These are phyloP conservation scores for Trichoderma lentiforme DNA, from an alignment of 2,329 filamentous ascomycete species.

Conservation along the genomic window DNA sequence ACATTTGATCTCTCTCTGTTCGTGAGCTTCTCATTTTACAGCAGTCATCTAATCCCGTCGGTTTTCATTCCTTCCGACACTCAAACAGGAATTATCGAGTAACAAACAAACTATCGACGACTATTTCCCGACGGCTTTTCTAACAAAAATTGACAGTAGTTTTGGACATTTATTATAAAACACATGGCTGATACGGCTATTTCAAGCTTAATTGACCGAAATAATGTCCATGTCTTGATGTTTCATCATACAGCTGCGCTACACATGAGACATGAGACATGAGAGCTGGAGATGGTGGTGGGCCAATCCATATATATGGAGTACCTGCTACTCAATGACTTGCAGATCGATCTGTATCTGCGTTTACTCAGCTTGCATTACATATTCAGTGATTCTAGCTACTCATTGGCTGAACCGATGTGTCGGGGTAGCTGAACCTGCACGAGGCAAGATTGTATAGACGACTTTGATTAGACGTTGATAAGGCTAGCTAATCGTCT, in stretches of 20 bases:
- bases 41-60: neutral
- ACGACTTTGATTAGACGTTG: neutral
- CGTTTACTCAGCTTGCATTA: neutral
- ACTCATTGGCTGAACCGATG: neutral
- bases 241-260: neutral
- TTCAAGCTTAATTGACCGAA: neutral
- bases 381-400: neutral
- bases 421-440: neutral
- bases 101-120: neutral
- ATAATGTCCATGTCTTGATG: neutral
- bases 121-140: constrained; percentile 2
- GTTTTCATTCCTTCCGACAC: neutral
- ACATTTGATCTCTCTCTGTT: neutral
- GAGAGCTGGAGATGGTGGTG: neutral
- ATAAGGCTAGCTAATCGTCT: neutral
- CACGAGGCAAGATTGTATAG: neutral
- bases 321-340: neutral
- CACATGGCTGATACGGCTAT: neutral
- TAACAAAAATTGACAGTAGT: neutral
- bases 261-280: neutral
- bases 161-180: neutral
- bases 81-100: too few species aligned
- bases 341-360: neutral
- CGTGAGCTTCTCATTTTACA: neutral
- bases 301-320: neutral